These are phyloP conservation scores for Solanum sejunctum DNA, from an alignment of 257 asterid species.

Conservation along the genomic window DNA sequence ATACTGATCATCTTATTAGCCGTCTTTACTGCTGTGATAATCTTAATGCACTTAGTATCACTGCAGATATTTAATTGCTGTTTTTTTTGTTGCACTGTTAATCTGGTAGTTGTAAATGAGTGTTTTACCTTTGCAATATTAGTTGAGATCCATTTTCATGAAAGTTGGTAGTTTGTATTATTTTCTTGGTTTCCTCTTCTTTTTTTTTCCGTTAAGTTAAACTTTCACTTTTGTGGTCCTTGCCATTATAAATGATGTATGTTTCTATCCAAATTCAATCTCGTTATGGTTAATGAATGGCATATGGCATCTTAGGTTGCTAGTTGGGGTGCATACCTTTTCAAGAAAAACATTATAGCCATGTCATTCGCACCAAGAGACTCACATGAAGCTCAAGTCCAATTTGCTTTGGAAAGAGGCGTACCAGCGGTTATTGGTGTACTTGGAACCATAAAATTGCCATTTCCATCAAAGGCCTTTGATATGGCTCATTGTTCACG, in stretches of 20 bases:
- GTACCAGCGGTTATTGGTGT: conserved; percentile 14
- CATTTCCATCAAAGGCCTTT: conserved; percentile 8
- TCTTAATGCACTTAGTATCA: background rate
- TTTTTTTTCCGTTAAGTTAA: background rate
- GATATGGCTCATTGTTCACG: conserved; percentile 41
- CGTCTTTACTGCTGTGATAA: background rate
- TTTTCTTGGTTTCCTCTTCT: background rate
- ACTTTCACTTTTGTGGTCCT: background rate
- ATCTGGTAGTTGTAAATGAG: background rate
- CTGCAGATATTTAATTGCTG: background rate
- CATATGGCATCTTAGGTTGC: conserved; percentile 8
- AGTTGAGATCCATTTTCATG: background rate
- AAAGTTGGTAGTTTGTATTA: background rate
- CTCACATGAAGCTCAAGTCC: conserved; percentile 15
- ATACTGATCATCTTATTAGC: background rate
- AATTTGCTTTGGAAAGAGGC: conserved; percentile 12
- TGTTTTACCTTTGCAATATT: background rate
- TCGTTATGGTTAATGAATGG: background rate
- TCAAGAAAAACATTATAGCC: conserved; percentile 9
- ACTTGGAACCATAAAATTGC: conserved; percentile 11
- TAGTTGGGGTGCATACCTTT: conserved; percentile 18
- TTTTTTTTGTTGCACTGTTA: background rate
- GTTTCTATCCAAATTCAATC: background rate
- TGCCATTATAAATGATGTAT: background rate
- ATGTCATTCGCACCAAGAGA: conserved; percentile 15